Conservation (phyloP, 176 grass and related monocot genomes). For the Ensete glaucum region DNA sequence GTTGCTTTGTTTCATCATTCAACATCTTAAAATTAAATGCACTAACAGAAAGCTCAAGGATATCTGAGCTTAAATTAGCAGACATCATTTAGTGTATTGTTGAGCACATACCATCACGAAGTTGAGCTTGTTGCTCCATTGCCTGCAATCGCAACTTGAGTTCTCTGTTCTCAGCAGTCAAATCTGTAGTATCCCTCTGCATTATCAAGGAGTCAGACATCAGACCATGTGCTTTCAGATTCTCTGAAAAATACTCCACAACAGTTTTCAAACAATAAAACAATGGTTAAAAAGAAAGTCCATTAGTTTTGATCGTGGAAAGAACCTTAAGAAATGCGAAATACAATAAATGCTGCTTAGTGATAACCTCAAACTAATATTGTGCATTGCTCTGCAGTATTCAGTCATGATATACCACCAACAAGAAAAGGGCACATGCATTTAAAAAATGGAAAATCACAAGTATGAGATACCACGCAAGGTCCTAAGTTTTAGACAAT, state of each 20-base stretch:
- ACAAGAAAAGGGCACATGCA: no score
- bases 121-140: conserved; percentile 98
- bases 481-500: no score
- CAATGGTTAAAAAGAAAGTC: not conserved
- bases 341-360: not conserved
- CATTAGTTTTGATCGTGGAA: not conserved
- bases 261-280: not conserved
- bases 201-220: conserved; percentile 11
- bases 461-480: no score
- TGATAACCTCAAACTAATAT: no score
- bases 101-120: conserved; percentile 67
- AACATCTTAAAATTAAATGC: not conserved
- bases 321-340: not conserved
- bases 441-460: no score
- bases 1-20: no score
- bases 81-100: no score
- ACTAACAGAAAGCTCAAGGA: no score
- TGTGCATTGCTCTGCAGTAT: no score
- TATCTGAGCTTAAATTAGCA: no score
- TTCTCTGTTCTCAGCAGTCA: conserved; percentile 91
- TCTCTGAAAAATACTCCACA: no score
- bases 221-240: not conserved
- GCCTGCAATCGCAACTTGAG: conserved; percentile 81
- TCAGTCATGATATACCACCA: no score
- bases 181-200: conserved; percentile 78